Evolutionary conservation across 73 alveolate species (phyloP), one percentile per base, ranked within the genome.

Genomic region (Paramecium primaurelia): DNA sequence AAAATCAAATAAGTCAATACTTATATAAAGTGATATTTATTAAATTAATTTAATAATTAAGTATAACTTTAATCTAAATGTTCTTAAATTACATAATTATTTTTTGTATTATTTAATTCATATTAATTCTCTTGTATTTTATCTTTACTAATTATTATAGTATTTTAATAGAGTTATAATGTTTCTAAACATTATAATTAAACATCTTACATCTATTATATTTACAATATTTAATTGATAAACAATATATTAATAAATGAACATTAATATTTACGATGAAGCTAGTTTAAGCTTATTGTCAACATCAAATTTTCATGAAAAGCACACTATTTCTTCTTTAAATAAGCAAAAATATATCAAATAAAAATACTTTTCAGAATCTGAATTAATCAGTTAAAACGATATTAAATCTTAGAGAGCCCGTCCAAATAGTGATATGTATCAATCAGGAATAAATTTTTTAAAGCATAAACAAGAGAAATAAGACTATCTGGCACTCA

Each of bases 251-350:
- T 54, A 54, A 54, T 54, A 18, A 54, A 80, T 80, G 91, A 80
- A 80, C 25, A 80, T 80, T 8, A 80, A 80, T 80, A 80, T 80
- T 6, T 80, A 80, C 45, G 91, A 80, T 80, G 91, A 80, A 26
- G 91, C 77, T 26, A 80, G 91, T 9, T 28, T 80, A 26, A 32
- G 49, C 44, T 30, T 28, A n/a, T 45, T 80, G 22, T 80, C 91
- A 1, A 26, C 42, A 20, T 32, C 75, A 45, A 80, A 80, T 36
- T 80, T 45, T 40, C 44, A 80, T 10, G 75, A 80, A 20, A 80
- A 80, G 49, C 91, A 80, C 28, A 80, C 91, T 3, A 44, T 45
- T 6, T 80, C 91, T 9, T 80, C 91, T 3, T 18, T 25, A 44
- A 80, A 80, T 80, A 80, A 80, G 45, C 42, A 38, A 42, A 42